These are phyloP conservation scores for Annulohypoxylon nitens DNA, from an alignment of 495 filamentous ascomycete species.

Conservation along the genomic window DNA sequence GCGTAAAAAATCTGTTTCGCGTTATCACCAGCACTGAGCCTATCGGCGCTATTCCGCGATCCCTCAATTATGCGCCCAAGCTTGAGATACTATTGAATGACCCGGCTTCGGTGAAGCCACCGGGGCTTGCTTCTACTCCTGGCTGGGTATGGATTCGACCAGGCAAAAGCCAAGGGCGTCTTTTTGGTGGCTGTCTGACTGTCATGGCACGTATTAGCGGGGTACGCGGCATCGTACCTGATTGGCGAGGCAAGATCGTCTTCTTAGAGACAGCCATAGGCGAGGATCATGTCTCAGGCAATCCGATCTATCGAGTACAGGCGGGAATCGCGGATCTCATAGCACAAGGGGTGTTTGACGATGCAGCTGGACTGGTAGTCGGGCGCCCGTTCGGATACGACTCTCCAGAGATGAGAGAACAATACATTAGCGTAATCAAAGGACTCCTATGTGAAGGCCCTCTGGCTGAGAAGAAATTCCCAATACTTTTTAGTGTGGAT, in stretches of 20 bases:
- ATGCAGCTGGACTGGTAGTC: constrained; percentile 51
- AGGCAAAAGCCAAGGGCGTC: constrained; percentile 43
- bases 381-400: constrained; percentile 51
- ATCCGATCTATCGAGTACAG: constrained; percentile 41
- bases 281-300: constrained; percentile 38
- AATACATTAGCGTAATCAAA: constrained; percentile 42
- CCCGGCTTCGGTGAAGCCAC: not conserved
- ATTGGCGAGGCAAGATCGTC: constrained; percentile 47
- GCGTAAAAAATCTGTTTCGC: constrained; percentile 28
- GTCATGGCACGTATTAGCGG: constrained; percentile 50
- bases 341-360: constrained; percentile 52
- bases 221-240: constrained; percentile 39
- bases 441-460: constrained; percentile 43
- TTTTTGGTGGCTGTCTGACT: constrained; percentile 53
- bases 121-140: constrained; percentile 22
- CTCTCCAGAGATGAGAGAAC: constrained; percentile 36
- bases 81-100: constrained; percentile 3
- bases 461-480: constrained; percentile 39
- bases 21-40: constrained; percentile 24
- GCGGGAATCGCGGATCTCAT: constrained; percentile 52
- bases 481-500: constrained; percentile 52
- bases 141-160: constrained; percentile 45
- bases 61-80: constrained; percentile 18
- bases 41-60: constrained; percentile 38
- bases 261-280: constrained; percentile 51